phyloP scores from a whole-genome alignment of 352 stramenopile genomes.

The Paralagenidium karlingii region DNA sequence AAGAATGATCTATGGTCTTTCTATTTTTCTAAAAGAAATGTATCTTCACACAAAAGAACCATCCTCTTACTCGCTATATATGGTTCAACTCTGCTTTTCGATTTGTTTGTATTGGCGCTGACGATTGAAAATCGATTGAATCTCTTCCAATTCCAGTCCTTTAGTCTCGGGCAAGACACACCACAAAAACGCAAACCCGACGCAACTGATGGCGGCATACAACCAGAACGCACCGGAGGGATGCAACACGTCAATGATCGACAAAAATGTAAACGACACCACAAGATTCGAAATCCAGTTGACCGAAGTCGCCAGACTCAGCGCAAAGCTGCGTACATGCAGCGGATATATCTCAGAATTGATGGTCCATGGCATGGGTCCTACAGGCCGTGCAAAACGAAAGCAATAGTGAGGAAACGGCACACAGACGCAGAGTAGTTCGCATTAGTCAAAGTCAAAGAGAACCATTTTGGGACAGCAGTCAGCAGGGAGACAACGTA shows the following conservation, averaged over 20 bases:
- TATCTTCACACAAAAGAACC: too few species aligned
- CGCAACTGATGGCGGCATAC: conserved; percentile 65
- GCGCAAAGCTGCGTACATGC: conserved; percentile 70
- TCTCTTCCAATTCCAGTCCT: conserved; percentile 86
- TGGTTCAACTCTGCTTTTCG: conserved; percentile 14
- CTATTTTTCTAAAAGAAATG: too few species aligned
- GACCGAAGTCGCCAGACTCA: conserved; percentile 80
- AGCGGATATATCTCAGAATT: conserved; percentile 92
- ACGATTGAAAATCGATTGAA: conserved; percentile 78
- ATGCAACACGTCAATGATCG: conserved; percentile 47
- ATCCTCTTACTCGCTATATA: too few species aligned
- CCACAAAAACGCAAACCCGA: conserved; percentile 72
- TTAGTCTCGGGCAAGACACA: conserved; percentile 87
- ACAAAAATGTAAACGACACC: conserved; percentile 92
- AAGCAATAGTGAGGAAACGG: too few species aligned
- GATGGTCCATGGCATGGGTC: conserved; percentile 90
- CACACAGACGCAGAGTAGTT: conserved; percentile 9
- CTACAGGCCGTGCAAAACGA: too few species aligned
- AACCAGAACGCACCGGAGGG: conserved; percentile 84
- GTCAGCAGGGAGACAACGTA: not conserved
- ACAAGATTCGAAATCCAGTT: conserved; percentile 91
- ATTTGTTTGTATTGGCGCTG: conserved; percentile 23
- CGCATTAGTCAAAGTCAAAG: not conserved
- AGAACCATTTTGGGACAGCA: not conserved
- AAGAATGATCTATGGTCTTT: conserved; percentile 4